A percentile compares a stretch with the other conserved stretches of the same genome.
Conservation (phyloP, 2,329 filamentous ascomycete species). For the Claviceps arundinis region DNA sequence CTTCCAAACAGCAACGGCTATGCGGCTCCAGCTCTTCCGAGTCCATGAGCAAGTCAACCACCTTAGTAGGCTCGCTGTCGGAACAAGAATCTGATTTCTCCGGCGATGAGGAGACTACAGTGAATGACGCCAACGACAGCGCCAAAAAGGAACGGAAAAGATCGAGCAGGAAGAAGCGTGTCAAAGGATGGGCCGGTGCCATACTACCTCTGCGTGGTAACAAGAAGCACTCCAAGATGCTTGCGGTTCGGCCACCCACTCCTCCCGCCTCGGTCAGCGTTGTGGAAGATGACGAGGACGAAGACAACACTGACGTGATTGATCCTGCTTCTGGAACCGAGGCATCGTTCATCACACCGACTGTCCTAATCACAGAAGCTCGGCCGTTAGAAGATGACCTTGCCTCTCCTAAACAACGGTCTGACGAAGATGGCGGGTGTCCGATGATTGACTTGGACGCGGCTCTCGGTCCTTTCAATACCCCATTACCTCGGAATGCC, state of each 20-base stretch:
- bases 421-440: constrained; percentile 52
- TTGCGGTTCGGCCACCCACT: constrained; percentile 30
- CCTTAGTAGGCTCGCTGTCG: constrained; percentile 18
- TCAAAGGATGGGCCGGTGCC: constrained; percentile 58
- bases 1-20: constrained; percentile 32
- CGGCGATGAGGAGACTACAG: constrained; percentile 11
- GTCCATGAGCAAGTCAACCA: constrained; percentile 17
- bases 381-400: constrained; percentile 13
- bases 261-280: constrained; percentile 25
- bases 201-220: constrained; percentile 48
- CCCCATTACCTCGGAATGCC: constrained; percentile 48
- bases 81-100: constrained; percentile 22
- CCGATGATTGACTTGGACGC: constrained; percentile 91
- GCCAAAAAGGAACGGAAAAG: constrained; percentile 20
- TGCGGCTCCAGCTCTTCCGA: constrained; percentile 34
- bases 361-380: constrained; percentile 29
- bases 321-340: constrained; percentile 11
- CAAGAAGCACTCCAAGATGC: constrained; percentile 28
- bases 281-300: constrained; percentile 17
- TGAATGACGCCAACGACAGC: constrained; percentile 8
- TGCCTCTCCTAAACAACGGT: constrained; percentile 14
- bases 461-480: constrained; percentile 84
- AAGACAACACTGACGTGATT: constrained; percentile 8
- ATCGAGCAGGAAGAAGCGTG: constrained; percentile 46
- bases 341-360: constrained; percentile 20